Conservation (phyloP, 331 rosid species). For the Phaseolus coccineus region DNA sequence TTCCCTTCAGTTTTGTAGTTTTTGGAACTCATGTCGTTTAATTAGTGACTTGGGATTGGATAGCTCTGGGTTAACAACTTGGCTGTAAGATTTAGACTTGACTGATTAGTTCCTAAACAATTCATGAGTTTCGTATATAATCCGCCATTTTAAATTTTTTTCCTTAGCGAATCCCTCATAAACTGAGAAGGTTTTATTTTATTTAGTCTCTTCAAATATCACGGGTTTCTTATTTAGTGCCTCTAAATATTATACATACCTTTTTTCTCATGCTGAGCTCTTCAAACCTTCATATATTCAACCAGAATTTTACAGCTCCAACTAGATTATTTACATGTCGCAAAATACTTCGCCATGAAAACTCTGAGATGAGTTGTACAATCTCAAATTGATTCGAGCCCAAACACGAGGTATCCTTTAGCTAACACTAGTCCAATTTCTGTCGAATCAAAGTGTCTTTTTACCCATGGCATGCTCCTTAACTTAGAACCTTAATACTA, state of each 20-base stretch:
- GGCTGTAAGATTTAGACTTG: not conserved
- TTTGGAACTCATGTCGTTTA: not conserved
- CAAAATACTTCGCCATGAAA: not conserved
- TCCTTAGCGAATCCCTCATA: not conserved
- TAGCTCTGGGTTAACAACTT: not conserved
- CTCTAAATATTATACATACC: no score
- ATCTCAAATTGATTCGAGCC: no score
- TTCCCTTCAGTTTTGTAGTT: not conserved
- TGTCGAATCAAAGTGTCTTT: no score
- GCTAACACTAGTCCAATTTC: no score
- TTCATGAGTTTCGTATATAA: not conserved
- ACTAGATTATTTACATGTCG: not conserved
- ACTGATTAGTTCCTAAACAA: not conserved
- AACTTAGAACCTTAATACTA: no score
- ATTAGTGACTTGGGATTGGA: constrained; percentile 20
- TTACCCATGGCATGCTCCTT: no score
- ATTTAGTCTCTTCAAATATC: not conserved
- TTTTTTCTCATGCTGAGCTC: not conserved
- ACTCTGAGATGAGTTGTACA: no score
- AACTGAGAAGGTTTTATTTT: no score
- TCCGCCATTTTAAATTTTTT: not conserved
- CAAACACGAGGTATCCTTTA: no score
- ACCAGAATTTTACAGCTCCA: not conserved
- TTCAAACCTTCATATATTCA: not conserved
- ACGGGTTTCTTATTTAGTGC: not conserved